Conservation (phyloP, 352 stramenopile species). For the Phytophthora citricola region DNA sequence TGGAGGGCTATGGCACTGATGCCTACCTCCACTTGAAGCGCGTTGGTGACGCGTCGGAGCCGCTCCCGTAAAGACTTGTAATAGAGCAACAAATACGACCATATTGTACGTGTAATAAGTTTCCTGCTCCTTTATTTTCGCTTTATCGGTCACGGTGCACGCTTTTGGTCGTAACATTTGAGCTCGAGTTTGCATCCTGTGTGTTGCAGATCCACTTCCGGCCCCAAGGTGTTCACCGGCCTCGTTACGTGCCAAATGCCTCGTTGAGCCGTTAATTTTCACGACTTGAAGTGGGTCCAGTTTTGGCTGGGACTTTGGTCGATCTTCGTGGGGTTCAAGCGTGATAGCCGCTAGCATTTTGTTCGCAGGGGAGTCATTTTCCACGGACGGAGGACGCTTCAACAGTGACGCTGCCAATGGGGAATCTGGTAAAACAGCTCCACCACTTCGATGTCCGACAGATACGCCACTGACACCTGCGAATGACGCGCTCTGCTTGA, state of each 20-base stretch:
- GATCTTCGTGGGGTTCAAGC: constrained; percentile 41
- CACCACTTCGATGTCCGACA: constrained; percentile 41
- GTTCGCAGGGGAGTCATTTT: constrained; percentile 37
- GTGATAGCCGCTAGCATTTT: constrained; percentile 44
- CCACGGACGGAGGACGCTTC: constrained; percentile 16
- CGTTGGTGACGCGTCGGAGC: constrained; percentile 91
- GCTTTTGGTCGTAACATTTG: constrained; percentile 65
- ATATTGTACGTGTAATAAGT: background rate
- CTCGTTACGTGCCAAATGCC: constrained; percentile 11
- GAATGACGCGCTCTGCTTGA: constrained; percentile 30
- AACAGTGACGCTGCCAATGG: constrained; percentile 17
- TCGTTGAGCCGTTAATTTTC: constrained; percentile 39
- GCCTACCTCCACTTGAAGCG: constrained; percentile 95
- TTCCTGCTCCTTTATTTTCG: background rate
- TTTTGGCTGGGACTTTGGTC: constrained; percentile 62
- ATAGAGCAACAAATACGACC: constrained; percentile 15
- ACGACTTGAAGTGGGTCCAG: constrained; percentile 66
- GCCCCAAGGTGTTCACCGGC: constrained; percentile 9
- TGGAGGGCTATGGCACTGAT: constrained; percentile 99
- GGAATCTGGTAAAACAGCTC: constrained; percentile 13
- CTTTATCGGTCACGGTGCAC: constrained; percentile 7
- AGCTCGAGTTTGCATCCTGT: constrained; percentile 62
- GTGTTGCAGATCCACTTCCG: constrained; percentile 29
- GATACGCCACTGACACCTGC: constrained; percentile 21
- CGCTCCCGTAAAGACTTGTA: constrained; percentile 65